Conservation (phyloP, 371 early-diverging fungal species). For the Funneliformis caledonium region DNA sequence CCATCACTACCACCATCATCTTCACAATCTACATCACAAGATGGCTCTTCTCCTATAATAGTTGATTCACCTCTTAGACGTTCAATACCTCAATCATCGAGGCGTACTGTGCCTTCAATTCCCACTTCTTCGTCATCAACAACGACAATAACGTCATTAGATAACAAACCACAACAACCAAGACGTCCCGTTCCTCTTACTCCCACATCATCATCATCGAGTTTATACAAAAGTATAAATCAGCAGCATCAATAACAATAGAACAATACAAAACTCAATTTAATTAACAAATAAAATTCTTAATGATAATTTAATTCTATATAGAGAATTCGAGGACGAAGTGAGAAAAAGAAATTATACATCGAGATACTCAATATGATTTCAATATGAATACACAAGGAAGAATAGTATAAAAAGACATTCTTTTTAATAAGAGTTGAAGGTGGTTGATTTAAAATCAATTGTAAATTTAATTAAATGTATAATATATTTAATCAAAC, state of each 20-base stretch:
- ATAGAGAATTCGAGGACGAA: too few species aligned
- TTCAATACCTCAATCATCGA: not conserved
- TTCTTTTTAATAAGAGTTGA: too few species aligned
- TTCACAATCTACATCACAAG: not conserved
- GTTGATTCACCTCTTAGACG: not conserved
- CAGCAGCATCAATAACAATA: not conserved
- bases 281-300: too few species aligned
- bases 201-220: not conserved
- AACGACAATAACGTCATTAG: not conserved
- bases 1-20: not conserved
- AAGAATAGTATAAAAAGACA: not conserved
- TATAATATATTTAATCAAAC: not conserved
- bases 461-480: not conserved
- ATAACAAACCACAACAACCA: not conserved
- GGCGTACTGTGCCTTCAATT: not conserved
- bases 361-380: too few species aligned
- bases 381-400: too few species aligned
- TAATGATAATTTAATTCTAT: not conserved
- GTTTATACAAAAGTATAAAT: not conserved
- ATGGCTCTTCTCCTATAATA: not conserved
- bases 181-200: not conserved
- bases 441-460: too few species aligned
- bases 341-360: too few species aligned
- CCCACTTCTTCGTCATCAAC: not conserved
- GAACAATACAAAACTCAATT: not conserved